Base-by-base conservation (phyloP, 768 basidiomycete species). In the Lentinula aciculospora region DNA sequence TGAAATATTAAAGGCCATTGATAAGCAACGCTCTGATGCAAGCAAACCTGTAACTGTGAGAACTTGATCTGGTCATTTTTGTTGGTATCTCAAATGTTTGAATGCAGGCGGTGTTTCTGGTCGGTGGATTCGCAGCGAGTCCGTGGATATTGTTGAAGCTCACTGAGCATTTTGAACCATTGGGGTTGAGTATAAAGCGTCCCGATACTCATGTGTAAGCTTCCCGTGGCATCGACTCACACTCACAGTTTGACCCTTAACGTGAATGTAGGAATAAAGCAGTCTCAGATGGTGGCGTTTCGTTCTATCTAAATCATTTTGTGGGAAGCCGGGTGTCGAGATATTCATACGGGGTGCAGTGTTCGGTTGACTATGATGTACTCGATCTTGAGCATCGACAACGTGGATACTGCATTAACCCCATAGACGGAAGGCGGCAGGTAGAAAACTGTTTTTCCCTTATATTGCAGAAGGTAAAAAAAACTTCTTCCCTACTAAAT, bases 61-160 rank as follows among this genome's bases (percentile, higher is more conserved):
- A 42, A 5, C 23, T 19, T 31, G 15, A 10, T 28, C 58, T 28
- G 54, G 44, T 55, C 15, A 1, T 37, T 0, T 19, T 40, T 21
- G 2, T 21, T 0, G 9, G 36, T 25, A 3, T 19, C 1, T 39
- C 29, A 3, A 25, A 12, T n/a, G 28, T 32, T 3, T 29, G 42
- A 25, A 45, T 36, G 13, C 53, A 76, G 73, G 59, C 70, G 10
- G 71, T 80, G 23, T 75, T 82, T 54, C 67, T 82, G 12, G 80
- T 83, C 2, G 81, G 82, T 6, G 81, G 80, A 0, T 82, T 82
- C 64, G 75, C 76, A 9, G 76, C 79, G 1, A 81, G 74, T 58
- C 74, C 77, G 44, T 81, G 74, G 72, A 64, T 83, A 17, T 81
- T 76, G 59, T 60, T 67, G 1, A 68, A 71, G 46, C 71, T 81